Evolutionary conservation across 192 early-diverging fungal genomes (phyloP).

Genomic region (Mortierella claussenii): DNA sequence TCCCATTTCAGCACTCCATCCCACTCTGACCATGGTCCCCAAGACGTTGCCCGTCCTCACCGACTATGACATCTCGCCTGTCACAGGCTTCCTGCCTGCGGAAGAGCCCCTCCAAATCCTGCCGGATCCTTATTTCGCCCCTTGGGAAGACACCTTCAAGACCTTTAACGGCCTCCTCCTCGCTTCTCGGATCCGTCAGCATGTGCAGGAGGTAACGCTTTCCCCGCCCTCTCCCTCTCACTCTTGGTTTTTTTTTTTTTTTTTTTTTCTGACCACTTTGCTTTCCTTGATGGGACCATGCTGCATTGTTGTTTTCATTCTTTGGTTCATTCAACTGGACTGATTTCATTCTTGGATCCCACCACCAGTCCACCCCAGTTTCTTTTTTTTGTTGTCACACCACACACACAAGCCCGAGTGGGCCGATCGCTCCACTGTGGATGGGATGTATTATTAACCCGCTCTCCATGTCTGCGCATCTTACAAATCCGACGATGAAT

Average conservation of each 20-base stretch:
- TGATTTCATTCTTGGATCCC: too few relatives aligned
- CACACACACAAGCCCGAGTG: too few relatives aligned
- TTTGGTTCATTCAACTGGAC: not conserved
- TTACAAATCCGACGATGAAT: too few relatives aligned
- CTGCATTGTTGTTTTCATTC: not conserved
- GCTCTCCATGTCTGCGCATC: not conserved
- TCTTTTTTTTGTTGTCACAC: not conserved
- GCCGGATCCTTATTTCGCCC: slow-evolving; percentile 80
- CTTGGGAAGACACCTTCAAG: slow-evolving; percentile 89
- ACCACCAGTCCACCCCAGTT: not conserved
- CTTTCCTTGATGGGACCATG: not conserved
- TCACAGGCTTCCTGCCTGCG: slow-evolving; percentile 88
- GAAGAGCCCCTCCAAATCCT: slow-evolving; percentile 80
- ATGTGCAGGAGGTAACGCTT: slow-evolving; percentile 71
- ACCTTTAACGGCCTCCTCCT: slow-evolving; percentile 80
- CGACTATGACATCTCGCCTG: slow-evolving; percentile 85
- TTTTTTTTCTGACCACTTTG: not conserved
- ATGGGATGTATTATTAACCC: too few relatives aligned
- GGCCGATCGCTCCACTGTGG: too few relatives aligned
- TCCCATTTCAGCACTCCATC: not conserved
- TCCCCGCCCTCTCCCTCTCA: not conserved
- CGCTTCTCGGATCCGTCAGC: slow-evolving; percentile 71
- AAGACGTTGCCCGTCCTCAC: slow-evolving; percentile 61
- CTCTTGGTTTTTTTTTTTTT: not conserved
- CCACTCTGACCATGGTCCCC: slow-evolving; percentile 12